Evolutionary conservation across 345 rosid species (phyloP).

Genomic region (Eucalyptus viminalis): DNA sequence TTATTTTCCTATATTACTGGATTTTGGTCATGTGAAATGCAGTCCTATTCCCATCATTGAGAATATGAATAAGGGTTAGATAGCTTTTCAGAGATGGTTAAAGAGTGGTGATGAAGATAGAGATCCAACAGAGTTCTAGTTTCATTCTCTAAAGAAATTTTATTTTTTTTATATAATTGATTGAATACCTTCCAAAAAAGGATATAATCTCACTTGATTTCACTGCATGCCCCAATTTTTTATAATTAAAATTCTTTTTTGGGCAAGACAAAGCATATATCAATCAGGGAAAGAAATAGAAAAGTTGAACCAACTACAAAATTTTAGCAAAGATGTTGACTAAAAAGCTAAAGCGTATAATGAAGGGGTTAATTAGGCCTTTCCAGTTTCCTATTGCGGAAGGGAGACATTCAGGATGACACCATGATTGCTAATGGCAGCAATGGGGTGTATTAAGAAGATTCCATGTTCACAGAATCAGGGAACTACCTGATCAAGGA

Average conservation of each 20-base stretch:
- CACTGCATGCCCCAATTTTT: neutral
- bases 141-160: neutral
- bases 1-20: neutral
- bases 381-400: neutral
- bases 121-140: neutral
- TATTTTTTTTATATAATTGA: neutral
- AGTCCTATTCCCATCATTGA: neutral
- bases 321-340: neutral
- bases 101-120: neutral
- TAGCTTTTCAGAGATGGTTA: neutral
- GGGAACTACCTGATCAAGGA: constrained; percentile 83
- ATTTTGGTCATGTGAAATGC: neutral
- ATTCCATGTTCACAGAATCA: neutral
- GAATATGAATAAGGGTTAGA: neutral
- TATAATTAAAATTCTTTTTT: neutral
- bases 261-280: neutral
- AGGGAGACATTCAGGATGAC: neutral
- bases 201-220: neutral
- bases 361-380: neutral
- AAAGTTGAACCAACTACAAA: neutral
- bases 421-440: neutral
- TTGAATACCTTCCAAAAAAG: neutral
- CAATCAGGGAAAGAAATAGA: neutral
- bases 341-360: neutral
- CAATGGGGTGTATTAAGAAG: neutral